Evolutionary conservation across 768 basidiomycete species (phyloP), one percentile per base, ranked within the genome.

Genomic region (Panus rudis): DNA sequence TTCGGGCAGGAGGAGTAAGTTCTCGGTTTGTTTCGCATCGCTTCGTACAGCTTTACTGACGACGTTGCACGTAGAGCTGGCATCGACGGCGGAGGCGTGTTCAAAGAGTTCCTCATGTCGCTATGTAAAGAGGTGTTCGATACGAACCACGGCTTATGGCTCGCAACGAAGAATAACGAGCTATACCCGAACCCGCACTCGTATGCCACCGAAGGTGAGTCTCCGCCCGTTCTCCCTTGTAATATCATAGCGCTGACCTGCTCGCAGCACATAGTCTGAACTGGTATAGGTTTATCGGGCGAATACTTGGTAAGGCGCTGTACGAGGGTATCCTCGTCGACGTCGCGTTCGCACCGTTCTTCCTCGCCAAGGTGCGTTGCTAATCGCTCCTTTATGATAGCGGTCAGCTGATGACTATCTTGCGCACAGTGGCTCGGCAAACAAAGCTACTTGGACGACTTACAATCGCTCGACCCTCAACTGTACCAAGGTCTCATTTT

Each of bases 21-120:
- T 10, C 23, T 26, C 12, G 44, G 37, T 21, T 39, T 22, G 6
- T 23, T 40, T 22, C 13, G 23, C 14, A 23, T 33, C 39, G 4
- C n/a, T 30, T 19, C n/a, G 7, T 40, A 13, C 22, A 32, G 26
- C 34, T 25, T 23, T 41, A 37, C 23, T 45, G 26, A 41, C 24
- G 20, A 20, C 8, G 20, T 26, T 19, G 37, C 59, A 56, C 43
- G 22, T 47, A 88, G 86, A 60, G 81, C 84, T 14, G 94, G 93
- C 0, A 94, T 98, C 24, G 94, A 97, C 50, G 93, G 94, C 2
- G 93, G 96, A 2, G 96, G 96, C 0, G 82, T 98, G 4, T 98
- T 96, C 71, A 99, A 98, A 60, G 96, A 98, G 61, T 96, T 98
- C 53, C 77, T 98, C 55, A 99, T 92, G 2, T 89, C 85, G 12